Evolutionary conservation across 805 yeast species (phyloP).

Genomic region (Torulaspora indica): DNA sequence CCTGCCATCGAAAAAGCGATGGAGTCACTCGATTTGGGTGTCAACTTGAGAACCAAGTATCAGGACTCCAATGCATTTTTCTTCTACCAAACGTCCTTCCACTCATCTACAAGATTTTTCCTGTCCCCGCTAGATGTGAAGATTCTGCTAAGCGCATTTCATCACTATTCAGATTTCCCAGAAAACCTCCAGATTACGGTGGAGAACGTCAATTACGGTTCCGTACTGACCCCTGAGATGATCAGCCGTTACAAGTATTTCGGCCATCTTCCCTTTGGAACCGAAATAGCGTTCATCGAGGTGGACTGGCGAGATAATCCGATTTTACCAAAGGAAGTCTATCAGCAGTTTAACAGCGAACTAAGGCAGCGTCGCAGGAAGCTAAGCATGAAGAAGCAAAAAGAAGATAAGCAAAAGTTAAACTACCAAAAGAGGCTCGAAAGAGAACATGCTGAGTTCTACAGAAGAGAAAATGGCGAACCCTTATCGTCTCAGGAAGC

Average conservation of each 20-base stretch:
- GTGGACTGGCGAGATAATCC: conserved; percentile 67
- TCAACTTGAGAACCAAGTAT: conserved; percentile 20
- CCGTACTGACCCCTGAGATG: conserved; percentile 53
- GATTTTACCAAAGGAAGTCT: conserved; percentile 42
- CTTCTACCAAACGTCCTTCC: conserved; percentile 75
- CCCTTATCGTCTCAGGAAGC: not conserved
- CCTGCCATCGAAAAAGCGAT: conserved; percentile 11
- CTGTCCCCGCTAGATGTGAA: conserved; percentile 77
- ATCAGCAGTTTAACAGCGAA: conserved; percentile 48
- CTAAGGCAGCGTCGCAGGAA: conserved; percentile 52
- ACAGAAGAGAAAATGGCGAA: conserved; percentile 52
- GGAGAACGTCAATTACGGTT: conserved; percentile 66
- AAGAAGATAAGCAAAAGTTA: conserved; percentile 58
- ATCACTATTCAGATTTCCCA: conserved; percentile 65
- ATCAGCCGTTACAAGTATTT: conserved; percentile 66
- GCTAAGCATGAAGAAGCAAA: conserved; percentile 44
- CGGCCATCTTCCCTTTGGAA: conserved; percentile 78
- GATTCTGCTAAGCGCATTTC: conserved; percentile 59
- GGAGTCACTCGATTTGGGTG: conserved; percentile 5
- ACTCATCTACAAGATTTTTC: conserved; percentile 59
- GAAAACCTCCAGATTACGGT: conserved; percentile 53
- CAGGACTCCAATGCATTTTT: conserved; percentile 49
- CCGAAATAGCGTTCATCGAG: conserved; percentile 78
- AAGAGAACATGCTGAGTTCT: conserved; percentile 53
- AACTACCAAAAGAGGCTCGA: conserved; percentile 57